Evolutionary conservation across 345 rosid genomes (phyloP), one percentile per base, ranked within the genome.

Genomic region (Zanthoxylum bungeanum): DNA sequence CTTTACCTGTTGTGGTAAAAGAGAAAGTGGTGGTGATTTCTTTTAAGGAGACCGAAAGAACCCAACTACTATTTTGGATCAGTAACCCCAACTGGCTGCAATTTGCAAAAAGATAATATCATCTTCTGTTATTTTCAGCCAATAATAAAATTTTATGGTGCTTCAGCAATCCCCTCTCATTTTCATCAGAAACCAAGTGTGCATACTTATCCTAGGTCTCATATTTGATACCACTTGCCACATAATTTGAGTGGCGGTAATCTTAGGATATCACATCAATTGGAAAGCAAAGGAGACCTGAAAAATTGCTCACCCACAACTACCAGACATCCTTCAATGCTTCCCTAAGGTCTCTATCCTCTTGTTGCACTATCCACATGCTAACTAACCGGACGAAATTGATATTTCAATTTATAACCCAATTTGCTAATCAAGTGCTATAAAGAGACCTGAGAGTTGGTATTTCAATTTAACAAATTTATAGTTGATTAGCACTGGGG

Each of bases 11-110:
- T 16, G 27, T 36, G 40, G 16, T 17, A 22, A 40, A 0, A 7
- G 46, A 40, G 9, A 1, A 12, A 31, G 16, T 12, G 31, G 24
- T 49, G 36, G 52, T 68, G 70, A 39, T 46, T 49, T 70, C 75
- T 74, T 78, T 65, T 60, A 59, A 70, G 75, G 78, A 74, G 47
- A 74, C 75, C 72, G 60, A 39, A 70, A 74, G 58, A 30, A 28
- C 66, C 58, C 56, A 46, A 22, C 3, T 31, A 60, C 66, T 22
- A 16, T 60, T 46, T 16, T 4, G 1, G 21, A 46, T 33, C 50
- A 68, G 9, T 33, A 14, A 61, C 47, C 2, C 40, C 56, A 68
- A 28, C 3, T 44, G 22, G 46, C 36, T 37, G 4, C 16, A 3
- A 4, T 7, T 10, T 22, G 21, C 44, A 36, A 50, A 17, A 17